Percentiles rank a stretch among this genome's conserved stretches.
phyloP scores from a whole-genome alignment of 2,329 filamentous ascomycete species.

The Monascus ruber region DNA sequence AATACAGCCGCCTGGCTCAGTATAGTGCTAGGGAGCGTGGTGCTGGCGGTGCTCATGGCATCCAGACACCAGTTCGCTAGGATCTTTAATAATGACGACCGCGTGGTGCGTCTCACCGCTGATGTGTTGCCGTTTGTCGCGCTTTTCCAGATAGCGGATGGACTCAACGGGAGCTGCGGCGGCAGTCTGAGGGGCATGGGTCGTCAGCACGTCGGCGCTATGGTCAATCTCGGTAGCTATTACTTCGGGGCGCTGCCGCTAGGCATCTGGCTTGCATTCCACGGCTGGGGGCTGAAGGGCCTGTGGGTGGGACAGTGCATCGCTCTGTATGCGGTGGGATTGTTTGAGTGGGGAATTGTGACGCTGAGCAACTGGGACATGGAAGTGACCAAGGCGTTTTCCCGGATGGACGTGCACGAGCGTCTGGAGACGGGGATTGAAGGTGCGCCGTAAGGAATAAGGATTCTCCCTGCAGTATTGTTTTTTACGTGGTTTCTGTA shows the following conservation, averaged over 20 bases:
- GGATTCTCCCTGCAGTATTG: too few relatives aligned
- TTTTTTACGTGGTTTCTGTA: not conserved
- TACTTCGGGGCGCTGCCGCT: slow-evolving; percentile 69
- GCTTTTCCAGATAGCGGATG: slow-evolving; percentile 82
- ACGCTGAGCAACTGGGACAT: slow-evolving; percentile 64
- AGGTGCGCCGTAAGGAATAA: not conserved
- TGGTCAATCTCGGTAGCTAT: slow-evolving; percentile 73
- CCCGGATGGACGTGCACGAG: slow-evolving; percentile 50
- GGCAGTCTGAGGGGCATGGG: slow-evolving; percentile 76
- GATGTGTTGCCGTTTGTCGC: slow-evolving; percentile 79
- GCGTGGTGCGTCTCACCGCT: slow-evolving; percentile 61
- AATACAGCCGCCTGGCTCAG: slow-evolving; percentile 66
- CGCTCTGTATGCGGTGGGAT: slow-evolving; percentile 67
- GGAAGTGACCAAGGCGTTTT: slow-evolving; percentile 60
- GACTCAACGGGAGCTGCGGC: slow-evolving; percentile 73
- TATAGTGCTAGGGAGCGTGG: slow-evolving; percentile 54
- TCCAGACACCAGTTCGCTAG: slow-evolving; percentile 62
- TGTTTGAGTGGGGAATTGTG: slow-evolving; percentile 68
- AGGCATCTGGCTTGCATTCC: slow-evolving; percentile 76
- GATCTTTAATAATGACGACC: slow-evolving; percentile 68
- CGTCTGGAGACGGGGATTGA: slow-evolving; percentile 5
- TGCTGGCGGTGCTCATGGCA: slow-evolving; percentile 58
- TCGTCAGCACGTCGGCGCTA: slow-evolving; percentile 70
- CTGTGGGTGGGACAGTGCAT: slow-evolving; percentile 78
- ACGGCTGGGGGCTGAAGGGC: slow-evolving; percentile 70